phyloP scores from a whole-genome alignment of 2,329 filamentous ascomycete genomes.

The Helotiales sp. region DNA sequence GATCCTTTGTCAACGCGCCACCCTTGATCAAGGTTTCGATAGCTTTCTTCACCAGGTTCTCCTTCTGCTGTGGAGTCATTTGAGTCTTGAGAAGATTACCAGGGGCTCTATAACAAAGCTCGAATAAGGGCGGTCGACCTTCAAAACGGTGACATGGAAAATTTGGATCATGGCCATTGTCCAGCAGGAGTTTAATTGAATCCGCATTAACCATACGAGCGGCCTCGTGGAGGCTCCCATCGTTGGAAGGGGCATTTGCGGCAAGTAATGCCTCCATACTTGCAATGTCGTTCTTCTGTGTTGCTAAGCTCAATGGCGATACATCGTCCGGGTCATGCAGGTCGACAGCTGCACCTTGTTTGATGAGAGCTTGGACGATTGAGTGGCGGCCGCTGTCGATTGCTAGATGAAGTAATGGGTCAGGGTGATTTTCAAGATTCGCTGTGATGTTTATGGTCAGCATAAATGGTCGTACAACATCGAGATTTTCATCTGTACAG shows the following conservation, averaged over 20 bases:
- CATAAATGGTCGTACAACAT: background rate
- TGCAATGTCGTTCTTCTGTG: conserved; percentile 50
- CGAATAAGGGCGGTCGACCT: conserved; percentile 63
- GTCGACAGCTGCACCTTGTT: conserved; percentile 18
- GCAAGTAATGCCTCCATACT: conserved; percentile 54
- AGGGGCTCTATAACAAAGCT: conserved; percentile 58
- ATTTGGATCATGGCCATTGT: conserved; percentile 62
- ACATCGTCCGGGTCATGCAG: conserved; percentile 3
- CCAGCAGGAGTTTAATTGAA: conserved; percentile 55
- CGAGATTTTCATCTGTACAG: conserved; percentile 42
- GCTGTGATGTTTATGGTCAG: conserved; percentile 39
- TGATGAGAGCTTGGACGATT: conserved; percentile 12
- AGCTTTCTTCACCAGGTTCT: conserved; percentile 56
- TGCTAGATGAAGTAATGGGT: conserved; percentile 19
- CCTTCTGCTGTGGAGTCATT: conserved; percentile 45
- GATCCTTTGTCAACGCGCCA: conserved; percentile 47
- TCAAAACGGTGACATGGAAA: conserved; percentile 63
- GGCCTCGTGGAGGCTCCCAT: conserved; percentile 67
- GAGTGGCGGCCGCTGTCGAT: conserved; percentile 9
- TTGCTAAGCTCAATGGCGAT: conserved; percentile 12
- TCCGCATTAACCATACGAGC: conserved; percentile 58
- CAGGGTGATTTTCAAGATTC: conserved; percentile 14
- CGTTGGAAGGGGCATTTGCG: conserved; percentile 64
- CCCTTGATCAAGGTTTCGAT: conserved; percentile 56
- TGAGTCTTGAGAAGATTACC: conserved; percentile 39